Evolutionary conservation across 2,329 filamentous ascomycete genomes (phyloP).

Genomic region (Beauveria caledonica): DNA sequence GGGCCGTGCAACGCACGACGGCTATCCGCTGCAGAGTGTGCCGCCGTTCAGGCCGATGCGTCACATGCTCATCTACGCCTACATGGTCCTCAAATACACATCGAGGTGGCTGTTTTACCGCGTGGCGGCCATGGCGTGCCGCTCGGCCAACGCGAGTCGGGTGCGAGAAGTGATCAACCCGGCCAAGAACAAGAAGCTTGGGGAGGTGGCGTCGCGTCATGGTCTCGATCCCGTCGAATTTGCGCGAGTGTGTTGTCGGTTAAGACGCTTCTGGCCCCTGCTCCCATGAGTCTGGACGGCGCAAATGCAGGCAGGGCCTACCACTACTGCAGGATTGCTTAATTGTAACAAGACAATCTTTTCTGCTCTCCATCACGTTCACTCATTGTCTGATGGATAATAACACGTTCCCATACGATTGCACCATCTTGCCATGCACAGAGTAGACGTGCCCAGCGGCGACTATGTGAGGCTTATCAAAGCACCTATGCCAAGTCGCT

Average conservation of each 20-base stretch:
- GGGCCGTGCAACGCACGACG: constrained; percentile 31
- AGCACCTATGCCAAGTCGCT: no score
- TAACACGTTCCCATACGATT: no score
- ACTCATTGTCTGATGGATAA: background rate
- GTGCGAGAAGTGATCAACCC: constrained; percentile 38
- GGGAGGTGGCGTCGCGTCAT: constrained; percentile 30
- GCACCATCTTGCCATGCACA: background rate
- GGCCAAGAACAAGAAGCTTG: constrained; percentile 27
- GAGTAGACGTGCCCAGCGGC: background rate
- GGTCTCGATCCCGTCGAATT: constrained; percentile 26
- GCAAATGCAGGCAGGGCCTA: background rate
- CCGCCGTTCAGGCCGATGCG: constrained; percentile 17
- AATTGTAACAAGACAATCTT: background rate
- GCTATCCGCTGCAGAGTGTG: constrained; percentile 22
- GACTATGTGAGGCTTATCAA: constrained; percentile 8
- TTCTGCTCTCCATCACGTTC: constrained; percentile 9
- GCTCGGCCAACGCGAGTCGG: constrained; percentile 14
- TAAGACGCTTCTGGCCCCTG: constrained; percentile 27
- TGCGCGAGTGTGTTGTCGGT: constrained; percentile 18
- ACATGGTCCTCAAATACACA: constrained; percentile 37
- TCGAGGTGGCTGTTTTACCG: constrained; percentile 34
- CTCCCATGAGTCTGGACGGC: constrained; percentile 15
- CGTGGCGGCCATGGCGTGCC: constrained; percentile 24
- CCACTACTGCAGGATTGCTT: background rate
- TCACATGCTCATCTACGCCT: constrained; percentile 25